A percentile compares a stretch with the other conserved stretches of the same genome.
Conservation (phyloP, 768 basidiomycete genomes). For the Tubosaeta sp. region DNA sequence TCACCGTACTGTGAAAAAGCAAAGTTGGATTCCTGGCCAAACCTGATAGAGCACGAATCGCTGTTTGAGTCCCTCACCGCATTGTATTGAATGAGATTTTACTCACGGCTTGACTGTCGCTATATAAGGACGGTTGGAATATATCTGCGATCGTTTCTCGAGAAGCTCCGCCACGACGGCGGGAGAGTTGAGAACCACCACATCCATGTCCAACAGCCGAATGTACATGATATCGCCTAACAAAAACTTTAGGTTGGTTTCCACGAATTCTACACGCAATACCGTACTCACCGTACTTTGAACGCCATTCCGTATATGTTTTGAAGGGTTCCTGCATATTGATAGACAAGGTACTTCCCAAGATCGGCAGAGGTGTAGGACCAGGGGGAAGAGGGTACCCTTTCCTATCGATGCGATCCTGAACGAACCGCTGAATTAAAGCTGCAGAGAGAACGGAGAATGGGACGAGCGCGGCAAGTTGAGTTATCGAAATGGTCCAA, state of each 20-base stretch:
- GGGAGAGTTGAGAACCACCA: conserved; percentile 43
- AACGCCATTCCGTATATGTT: conserved; percentile 18
- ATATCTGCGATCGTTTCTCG: conserved; percentile 42
- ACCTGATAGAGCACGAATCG: conserved; percentile 3
- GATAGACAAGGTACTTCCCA: conserved; percentile 18
- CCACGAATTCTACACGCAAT: not conserved
- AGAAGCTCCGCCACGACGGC: conserved; percentile 43
- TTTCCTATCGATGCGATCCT: conserved; percentile 6
- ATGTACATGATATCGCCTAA: conserved; percentile 47
- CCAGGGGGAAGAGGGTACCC: conserved; percentile 19
- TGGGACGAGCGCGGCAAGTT: conserved; percentile 2
- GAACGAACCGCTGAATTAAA: conserved; percentile 2
- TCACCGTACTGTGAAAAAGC: conserved; percentile 11
- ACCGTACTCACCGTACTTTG: conserved; percentile 12
- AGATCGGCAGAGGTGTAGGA: conserved; percentile 15
- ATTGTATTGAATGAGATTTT: not conserved
- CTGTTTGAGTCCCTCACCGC: not conserved
- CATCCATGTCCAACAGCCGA: conserved; percentile 41
- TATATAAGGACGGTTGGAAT: conserved; percentile 46
- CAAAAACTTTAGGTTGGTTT: not conserved
- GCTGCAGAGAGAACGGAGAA: not conserved
- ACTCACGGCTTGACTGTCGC: conserved; percentile 17
- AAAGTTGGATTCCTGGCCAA: conserved; percentile 13
- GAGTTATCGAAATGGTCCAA: conserved; percentile 3
- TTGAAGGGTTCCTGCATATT: conserved; percentile 10